These are phyloP conservation scores for Lepraria neglecta DNA, from an alignment of 495 filamentous ascomycete species.

Conservation along the genomic window DNA sequence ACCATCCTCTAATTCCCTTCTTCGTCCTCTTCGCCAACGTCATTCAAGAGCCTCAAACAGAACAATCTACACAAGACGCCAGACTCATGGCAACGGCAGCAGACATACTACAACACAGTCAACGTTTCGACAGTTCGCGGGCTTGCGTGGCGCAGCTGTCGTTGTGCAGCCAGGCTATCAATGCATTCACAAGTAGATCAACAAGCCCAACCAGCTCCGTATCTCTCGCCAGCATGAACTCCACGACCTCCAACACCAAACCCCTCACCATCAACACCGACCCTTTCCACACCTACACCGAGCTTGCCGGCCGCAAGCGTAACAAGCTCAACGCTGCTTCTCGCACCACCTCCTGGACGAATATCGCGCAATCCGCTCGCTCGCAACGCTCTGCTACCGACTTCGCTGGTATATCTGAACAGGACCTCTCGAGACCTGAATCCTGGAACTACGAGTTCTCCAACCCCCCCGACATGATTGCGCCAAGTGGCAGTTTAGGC, in stretches of 20 bases:
- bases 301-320: slow-evolving; percentile 4
- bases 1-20: slow-evolving; percentile 8
- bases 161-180: slow-evolving; percentile 5
- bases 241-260: not conserved
- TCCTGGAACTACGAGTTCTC: slow-evolving; percentile 1
- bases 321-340: slow-evolving; percentile 4
- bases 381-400: slow-evolving; percentile 1
- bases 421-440: not conserved
- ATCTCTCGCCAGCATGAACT: not conserved
- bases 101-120: not conserved
- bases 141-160: not conserved
- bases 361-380: not conserved
- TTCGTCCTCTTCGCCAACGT: slow-evolving; percentile 13
- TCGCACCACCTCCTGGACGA: slow-evolving; percentile 5
- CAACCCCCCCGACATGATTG: not conserved
- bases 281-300: not conserved
- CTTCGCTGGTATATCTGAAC: not conserved
- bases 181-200: not conserved
- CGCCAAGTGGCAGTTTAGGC: not conserved
- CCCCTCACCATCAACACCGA: not conserved
- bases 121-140: slow-evolving; percentile 3
- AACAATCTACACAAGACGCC: not conserved
- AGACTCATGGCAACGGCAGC: slow-evolving; percentile 4
- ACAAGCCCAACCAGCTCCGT: not conserved
- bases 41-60: slow-evolving; percentile 2